Conservation (phyloP, 345 rosid genomes). For the Stellera chamaejasme region DNA sequence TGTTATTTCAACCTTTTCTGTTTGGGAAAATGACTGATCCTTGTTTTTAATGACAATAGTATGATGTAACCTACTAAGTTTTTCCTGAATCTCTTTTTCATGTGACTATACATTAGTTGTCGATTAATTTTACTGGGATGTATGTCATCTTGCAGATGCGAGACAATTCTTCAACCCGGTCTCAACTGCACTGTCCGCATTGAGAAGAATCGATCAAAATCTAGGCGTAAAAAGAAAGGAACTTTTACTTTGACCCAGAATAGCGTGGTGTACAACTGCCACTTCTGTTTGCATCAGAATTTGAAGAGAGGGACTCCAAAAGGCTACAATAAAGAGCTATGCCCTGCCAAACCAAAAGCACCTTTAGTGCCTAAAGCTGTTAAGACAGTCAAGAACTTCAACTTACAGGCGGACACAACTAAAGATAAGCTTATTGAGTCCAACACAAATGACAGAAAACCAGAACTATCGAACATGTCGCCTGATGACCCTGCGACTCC, state of each 20-base stretch:
- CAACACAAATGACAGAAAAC: too few relatives aligned
- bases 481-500: conserved; percentile 25
- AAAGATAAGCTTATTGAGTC: conserved; percentile 11
- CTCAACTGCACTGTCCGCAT: conserved; percentile 54
- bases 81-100: too few relatives aligned
- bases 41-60: too few relatives aligned
- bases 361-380: conserved; percentile 3
- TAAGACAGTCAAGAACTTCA: conserved; percentile 12
- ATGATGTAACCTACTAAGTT: too few relatives aligned
- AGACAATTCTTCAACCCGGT: conserved; percentile 73
- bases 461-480: too few relatives aligned
- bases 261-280: conserved; percentile 62
- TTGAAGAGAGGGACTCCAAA: conserved; percentile 45
- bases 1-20: too few relatives aligned
- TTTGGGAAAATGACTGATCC: too few relatives aligned
- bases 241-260: conserved; percentile 27
- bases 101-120: too few relatives aligned
- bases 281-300: conserved; percentile 47
- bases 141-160: conserved; percentile 42
- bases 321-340: conserved; percentile 42
- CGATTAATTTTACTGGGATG: too few relatives aligned
- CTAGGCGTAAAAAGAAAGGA: conserved; percentile 26
- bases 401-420: conserved; percentile 8
- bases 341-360: conserved; percentile 19
- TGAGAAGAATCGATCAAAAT: conserved; percentile 38